Evolutionary conservation across 305 asterid species (phyloP).

Genomic region (Fraxinus albicans): DNA sequence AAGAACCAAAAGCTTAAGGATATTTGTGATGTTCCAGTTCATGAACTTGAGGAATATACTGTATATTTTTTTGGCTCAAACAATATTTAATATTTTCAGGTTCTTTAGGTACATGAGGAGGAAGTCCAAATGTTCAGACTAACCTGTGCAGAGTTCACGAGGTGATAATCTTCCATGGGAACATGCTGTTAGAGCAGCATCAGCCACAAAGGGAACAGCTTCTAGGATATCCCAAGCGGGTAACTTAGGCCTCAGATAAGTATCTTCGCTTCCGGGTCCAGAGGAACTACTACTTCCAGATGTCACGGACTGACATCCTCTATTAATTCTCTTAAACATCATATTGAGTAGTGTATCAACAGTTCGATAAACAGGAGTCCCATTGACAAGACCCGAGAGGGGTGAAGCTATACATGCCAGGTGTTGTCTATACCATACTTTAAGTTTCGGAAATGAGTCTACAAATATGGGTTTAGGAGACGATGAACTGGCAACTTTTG

Average conservation of each 20-base stretch:
- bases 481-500: slow-evolving; percentile 68
- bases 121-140: slow-evolving; percentile 17
- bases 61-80: not conserved
- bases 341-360: slow-evolving; percentile 78
- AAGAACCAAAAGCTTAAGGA: not conserved
- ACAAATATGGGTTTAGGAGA: slow-evolving; percentile 82
- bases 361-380: slow-evolving; percentile 75
- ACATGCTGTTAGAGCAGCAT: slow-evolving; percentile 94
- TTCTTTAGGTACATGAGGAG: not conserved
- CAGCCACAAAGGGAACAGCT: slow-evolving; percentile 96
- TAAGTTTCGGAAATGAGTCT: slow-evolving; percentile 92
- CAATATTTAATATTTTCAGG: not conserved
- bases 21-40: not conserved
- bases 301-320: slow-evolving; percentile 66
- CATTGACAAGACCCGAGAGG: slow-evolving; percentile 79
- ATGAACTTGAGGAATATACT: not conserved
- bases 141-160: slow-evolving; percentile 97
- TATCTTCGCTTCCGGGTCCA: slow-evolving; percentile 73
- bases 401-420: slow-evolving; percentile 93
- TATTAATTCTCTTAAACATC: slow-evolving; percentile 76
- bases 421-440: slow-evolving; percentile 97
- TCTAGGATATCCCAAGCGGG: slow-evolving; percentile 99
- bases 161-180: slow-evolving; percentile 92
- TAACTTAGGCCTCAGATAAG: slow-evolving; percentile 60
- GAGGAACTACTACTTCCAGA: slow-evolving; percentile 89